phyloP scores from a whole-genome alignment of 179 eudicot species.

The Carnegiea gigantea region DNA sequence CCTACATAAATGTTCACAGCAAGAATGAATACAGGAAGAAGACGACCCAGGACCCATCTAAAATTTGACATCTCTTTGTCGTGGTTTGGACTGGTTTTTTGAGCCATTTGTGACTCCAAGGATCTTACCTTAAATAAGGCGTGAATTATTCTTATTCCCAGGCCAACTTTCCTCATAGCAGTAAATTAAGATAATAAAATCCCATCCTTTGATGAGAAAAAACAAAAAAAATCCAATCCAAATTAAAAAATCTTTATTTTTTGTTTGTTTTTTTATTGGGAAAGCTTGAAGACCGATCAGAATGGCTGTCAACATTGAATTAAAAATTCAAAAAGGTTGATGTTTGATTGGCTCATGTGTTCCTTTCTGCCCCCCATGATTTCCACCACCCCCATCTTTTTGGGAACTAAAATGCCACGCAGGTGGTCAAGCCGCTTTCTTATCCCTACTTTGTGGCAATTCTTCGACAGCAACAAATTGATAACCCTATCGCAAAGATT shows the following conservation, averaged over 20 bases:
- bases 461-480: background rate
- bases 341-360: background rate
- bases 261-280: background rate
- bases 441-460: background rate
- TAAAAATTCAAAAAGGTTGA: background rate
- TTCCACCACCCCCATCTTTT: background rate
- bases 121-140: constrained; percentile 4
- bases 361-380: background rate
- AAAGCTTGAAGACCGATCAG: background rate
- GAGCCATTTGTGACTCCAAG: background rate
- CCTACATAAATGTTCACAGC: constrained; percentile 22
- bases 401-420: background rate
- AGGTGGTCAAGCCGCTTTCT: background rate
- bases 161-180: background rate
- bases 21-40: constrained; percentile 22
- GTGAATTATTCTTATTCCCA: background rate
- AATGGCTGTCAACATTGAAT: background rate
- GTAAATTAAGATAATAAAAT: background rate
- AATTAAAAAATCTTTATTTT: background rate
- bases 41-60: constrained; percentile 31
- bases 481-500: no score
- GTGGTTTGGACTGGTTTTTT: background rate
- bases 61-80: constrained; percentile 33
- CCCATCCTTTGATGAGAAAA: background rate
- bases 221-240: background rate